phyloP scores from a whole-genome alignment of 1,139 yeast species.

The Taiozyma sp. region DNA sequence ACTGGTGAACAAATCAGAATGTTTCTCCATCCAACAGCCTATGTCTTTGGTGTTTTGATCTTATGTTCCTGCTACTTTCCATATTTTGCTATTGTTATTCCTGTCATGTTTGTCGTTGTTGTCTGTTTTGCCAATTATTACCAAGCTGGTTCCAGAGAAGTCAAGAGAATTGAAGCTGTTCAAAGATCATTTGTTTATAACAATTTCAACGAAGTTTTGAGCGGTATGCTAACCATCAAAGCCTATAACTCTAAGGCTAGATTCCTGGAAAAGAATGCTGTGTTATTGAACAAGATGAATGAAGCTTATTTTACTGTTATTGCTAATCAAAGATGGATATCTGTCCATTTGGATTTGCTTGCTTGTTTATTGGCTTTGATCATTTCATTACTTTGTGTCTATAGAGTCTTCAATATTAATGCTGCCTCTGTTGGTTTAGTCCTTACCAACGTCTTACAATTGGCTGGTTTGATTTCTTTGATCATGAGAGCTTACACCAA shows the following conservation, averaged over 20 bases:
- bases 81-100: constrained; percentile 70
- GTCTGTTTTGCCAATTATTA: constrained; percentile 54
- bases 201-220: constrained; percentile 70
- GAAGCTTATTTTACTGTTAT: constrained; percentile 65
- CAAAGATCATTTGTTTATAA: constrained; percentile 75
- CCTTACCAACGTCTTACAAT: constrained; percentile 54
- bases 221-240: constrained; percentile 68
- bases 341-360: constrained; percentile 53
- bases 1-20: constrained; percentile 55
- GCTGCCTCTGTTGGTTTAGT: constrained; percentile 76
- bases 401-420: constrained; percentile 56
- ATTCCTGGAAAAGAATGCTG: constrained; percentile 47
- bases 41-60: constrained; percentile 57
- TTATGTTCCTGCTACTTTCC: constrained; percentile 72
- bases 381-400: constrained; percentile 58
- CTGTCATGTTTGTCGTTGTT: constrained; percentile 44
- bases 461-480: constrained; percentile 48
- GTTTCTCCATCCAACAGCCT: constrained; percentile 42
- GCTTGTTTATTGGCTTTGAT: constrained; percentile 43
- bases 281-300: constrained; percentile 56
- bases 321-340: constrained; percentile 79
- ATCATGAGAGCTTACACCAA: constrained; percentile 55
- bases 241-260: constrained; percentile 50
- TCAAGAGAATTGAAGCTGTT: constrained; percentile 76
- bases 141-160: constrained; percentile 77